phyloP scores from a whole-genome alignment of 345 rosid genomes.

The Passiflora organensis region DNA sequence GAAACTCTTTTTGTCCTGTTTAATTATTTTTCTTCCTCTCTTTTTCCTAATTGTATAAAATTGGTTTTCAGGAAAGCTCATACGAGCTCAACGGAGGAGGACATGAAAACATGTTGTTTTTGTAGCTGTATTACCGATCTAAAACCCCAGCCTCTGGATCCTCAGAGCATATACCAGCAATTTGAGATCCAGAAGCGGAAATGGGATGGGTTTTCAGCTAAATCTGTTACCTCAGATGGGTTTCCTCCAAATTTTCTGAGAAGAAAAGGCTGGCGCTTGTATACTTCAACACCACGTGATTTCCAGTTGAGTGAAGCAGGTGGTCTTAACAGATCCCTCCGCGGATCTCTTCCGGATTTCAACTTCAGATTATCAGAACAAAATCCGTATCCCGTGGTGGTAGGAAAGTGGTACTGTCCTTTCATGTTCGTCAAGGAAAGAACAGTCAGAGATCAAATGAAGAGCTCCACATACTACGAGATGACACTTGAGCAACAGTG shows the following conservation, averaged over 20 bases:
- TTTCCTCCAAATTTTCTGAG: slow-evolving; percentile 15
- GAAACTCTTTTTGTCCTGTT: background rate
- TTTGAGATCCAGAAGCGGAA: slow-evolving; percentile 5
- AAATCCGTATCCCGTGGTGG: background rate
- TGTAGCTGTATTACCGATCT: background rate
- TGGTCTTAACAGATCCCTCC: slow-evolving; percentile 14
- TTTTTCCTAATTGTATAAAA: background rate
- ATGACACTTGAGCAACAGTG: slow-evolving; percentile 18
- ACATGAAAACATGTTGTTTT: slow-evolving; percentile 15
- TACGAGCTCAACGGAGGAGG: slow-evolving; percentile 11
- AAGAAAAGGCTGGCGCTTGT: slow-evolving; percentile 12
- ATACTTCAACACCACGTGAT: slow-evolving; percentile 4
- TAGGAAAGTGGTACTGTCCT: slow-evolving; percentile 24
- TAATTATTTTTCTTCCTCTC: background rate
- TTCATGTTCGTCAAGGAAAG: slow-evolving; percentile 19
- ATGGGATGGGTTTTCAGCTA: slow-evolving; percentile 1
- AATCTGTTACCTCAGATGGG: slow-evolving; percentile 10
- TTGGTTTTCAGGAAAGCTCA: slow-evolving; percentile 13
- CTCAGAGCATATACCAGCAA: slow-evolving; percentile 6
- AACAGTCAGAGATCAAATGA: slow-evolving; percentile 9
- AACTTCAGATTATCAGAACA: slow-evolving; percentile 5
- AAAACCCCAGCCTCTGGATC: slow-evolving; percentile 8
- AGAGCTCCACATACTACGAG: slow-evolving; percentile 9
- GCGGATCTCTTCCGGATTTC: slow-evolving; percentile 11
- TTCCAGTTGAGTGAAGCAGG: slow-evolving; percentile 18